Evolutionary conservation across 1,139 yeast species (phyloP).

Genomic region (Saccharomyces hybrid): DNA sequence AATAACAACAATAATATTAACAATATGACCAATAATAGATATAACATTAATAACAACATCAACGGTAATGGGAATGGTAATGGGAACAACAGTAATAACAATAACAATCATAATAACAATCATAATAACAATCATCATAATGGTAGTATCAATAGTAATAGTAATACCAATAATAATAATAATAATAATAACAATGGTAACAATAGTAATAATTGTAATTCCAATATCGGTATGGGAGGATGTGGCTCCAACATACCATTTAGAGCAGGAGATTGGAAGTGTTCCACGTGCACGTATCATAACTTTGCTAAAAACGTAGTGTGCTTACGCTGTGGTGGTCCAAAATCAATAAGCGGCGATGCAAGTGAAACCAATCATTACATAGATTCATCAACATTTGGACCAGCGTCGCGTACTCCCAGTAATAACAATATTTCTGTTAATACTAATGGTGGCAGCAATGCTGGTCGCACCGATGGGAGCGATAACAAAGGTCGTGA

Average conservation of each 20-base stretch:
- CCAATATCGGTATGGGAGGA: slow-evolving; percentile 12
- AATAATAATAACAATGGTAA: slow-evolving; percentile 9
- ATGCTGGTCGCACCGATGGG: slow-evolving; percentile 1
- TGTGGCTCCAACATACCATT: slow-evolving; percentile 59
- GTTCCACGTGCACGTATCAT: slow-evolving; percentile 75
- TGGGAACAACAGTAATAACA: slow-evolving; percentile 4
- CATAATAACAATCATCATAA: background rate
- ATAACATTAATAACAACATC: slow-evolving; percentile 1
- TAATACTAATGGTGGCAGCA: slow-evolving; percentile 2
- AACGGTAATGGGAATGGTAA: background rate
- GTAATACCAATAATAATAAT: slow-evolving; percentile 10
- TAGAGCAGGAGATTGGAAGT: slow-evolving; percentile 97
- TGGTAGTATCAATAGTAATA: slow-evolving; percentile 8
- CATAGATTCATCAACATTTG: background rate
- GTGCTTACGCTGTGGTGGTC: slow-evolving; percentile 82
- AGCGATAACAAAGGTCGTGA: slow-evolving; percentile 3
- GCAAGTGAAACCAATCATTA: slow-evolving; percentile 1
- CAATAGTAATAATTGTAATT: slow-evolving; percentile 7
- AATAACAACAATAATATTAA: slow-evolving; percentile 5
- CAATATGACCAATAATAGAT: slow-evolving; percentile 2
- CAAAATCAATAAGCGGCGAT: slow-evolving; percentile 35
- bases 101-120: slow-evolving; percentile 6
- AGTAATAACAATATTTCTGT: slow-evolving; percentile 1
- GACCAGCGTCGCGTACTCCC: background rate
- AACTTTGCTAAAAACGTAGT: slow-evolving; percentile 87